phyloP scores from a whole-genome alignment of 345 rosid genomes.

The Eucalyptus curtisii region DNA sequence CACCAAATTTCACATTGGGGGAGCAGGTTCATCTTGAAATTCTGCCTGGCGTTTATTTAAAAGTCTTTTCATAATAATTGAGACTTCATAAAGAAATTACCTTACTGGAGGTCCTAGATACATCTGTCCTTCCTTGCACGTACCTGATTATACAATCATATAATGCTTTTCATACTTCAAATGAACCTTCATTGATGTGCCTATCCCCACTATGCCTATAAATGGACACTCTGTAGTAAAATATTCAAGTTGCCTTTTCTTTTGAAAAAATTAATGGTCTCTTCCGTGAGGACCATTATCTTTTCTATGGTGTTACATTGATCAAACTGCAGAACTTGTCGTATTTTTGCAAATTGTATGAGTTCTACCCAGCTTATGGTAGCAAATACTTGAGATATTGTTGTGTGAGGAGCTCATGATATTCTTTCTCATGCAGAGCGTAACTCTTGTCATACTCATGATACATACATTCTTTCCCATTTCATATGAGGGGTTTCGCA shows the following conservation, averaged over 20 bases:
- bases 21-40: neutral
- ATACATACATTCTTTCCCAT: slow-evolving; percentile 64
- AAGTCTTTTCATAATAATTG: neutral
- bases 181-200: neutral
- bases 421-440: slow-evolving; percentile 27
- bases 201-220: neutral
- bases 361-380: neutral
- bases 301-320: neutral
- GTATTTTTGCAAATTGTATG: neutral
- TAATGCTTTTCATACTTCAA: neutral
- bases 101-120: neutral
- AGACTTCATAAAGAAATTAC: neutral
- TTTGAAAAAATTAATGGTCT: neutral
- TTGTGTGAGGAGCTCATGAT: neutral
- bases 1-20: neutral
- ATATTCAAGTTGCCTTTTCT: neutral
- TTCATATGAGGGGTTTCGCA: slow-evolving; percentile 54
- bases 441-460: slow-evolving; percentile 48
- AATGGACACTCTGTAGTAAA: neutral
- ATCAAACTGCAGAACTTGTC: neutral
- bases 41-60: neutral
- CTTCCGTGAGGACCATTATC: neutral
- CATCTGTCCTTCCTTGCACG: neutral
- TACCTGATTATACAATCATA: neutral
- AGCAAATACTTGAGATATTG: neutral